These are phyloP conservation scores for Cercospora beticola DNA, from an alignment of 2,329 filamentous ascomycete genomes.

Conservation along the genomic window DNA sequence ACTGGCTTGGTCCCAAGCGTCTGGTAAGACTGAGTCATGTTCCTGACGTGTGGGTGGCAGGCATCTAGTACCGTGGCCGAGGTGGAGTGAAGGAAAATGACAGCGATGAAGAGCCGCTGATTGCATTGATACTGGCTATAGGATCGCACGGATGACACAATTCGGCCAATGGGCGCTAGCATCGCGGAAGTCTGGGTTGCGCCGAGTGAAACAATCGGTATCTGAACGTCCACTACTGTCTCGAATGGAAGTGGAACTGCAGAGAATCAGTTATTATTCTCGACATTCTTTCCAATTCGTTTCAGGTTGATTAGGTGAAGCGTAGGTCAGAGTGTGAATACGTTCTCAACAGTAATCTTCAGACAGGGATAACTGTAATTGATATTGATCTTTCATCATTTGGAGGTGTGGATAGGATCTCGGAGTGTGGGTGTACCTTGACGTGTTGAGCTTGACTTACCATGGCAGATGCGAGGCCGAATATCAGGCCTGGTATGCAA, in stretches of 20 bases:
- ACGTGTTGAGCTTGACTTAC: background rate
- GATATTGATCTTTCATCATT: slow-evolving; percentile 72
- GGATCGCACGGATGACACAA: background rate
- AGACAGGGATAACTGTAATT: slow-evolving; percentile 93
- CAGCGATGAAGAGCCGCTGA: background rate
- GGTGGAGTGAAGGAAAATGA: background rate
- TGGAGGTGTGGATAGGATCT: slow-evolving; percentile 24
- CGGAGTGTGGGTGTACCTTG: background rate
- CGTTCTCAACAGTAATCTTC: slow-evolving; percentile 85
- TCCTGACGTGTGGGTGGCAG: background rate
- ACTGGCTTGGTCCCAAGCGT: background rate
- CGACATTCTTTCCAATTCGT: background rate
- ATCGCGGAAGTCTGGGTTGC: background rate
- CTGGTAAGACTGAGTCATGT: background rate
- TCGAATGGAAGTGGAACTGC: background rate
- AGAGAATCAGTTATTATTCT: background rate
- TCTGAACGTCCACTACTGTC: background rate
- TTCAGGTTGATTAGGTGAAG: background rate
- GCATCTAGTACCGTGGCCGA: background rate
- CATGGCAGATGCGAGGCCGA: background rate
- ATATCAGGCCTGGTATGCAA: background rate
- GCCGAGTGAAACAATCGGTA: background rate
- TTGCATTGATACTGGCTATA: background rate
- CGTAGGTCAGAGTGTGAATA: slow-evolving; percentile 73
- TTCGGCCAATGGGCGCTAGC: background rate